Evolutionary conservation across 257 asterid genomes (phyloP), one percentile per base, ranked within the genome.

Genomic region (Scutellaria minor): DNA sequence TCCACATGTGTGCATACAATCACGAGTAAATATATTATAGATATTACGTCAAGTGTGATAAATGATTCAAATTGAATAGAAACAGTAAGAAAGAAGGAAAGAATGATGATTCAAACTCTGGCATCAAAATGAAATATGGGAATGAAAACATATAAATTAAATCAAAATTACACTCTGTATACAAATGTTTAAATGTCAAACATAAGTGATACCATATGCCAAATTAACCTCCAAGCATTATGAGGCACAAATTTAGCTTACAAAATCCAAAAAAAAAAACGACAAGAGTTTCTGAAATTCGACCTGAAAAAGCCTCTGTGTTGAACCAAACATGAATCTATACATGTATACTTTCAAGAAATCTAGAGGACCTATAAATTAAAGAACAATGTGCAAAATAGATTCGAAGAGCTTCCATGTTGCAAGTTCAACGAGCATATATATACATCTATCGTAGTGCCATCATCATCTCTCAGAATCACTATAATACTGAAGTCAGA

Each of bases 271-370:
- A 66, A 45, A 67, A 45, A 67, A 13, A 35, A 31, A 73, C 54
- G 3, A 71, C 44, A 6, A 31, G 6, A 68, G 62, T 44, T 61
- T 51, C 73, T 47, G 35, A 54, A 51, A 59, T 15, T 20, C n/a
- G 52, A 55, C 44, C 73, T 24, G 56, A 58, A 71, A 57, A 27
- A 63, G 54, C 15, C 57, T 44, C 55, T 24, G 12, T 56, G 52
- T 54, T 40, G 66, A 54, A 75, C n/a, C 70, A 63, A 72, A 70
- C 59, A 72, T 45, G 53, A 55, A 78, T 48, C 78, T 78, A 79
- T 83, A 83, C 88, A 81, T 40, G 66, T 83, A 61, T 58, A 59
- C 18, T 67, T 65, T 15, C 48, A 24, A 13, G 54, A 44, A 73
- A 76, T 65, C 37, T 27, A 51, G 59, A 74, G 40, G 13, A 64